Evolutionary conservation across 805 yeast species (phyloP).

Genomic region (Candida piceae): DNA sequence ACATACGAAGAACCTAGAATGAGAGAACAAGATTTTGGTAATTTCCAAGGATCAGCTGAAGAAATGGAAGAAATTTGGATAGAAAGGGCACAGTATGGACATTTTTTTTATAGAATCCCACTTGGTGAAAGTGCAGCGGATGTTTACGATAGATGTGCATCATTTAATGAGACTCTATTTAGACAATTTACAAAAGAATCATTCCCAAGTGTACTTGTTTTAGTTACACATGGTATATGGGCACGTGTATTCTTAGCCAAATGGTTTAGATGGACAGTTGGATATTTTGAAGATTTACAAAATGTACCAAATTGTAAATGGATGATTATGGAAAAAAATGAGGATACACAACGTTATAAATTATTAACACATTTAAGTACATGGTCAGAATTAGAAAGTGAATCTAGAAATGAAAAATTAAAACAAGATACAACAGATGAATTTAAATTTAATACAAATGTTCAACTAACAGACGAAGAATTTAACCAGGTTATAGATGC

Average conservation of each 20-base stretch:
- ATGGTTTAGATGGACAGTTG: conserved; percentile 93
- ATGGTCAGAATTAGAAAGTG: conserved; percentile 57
- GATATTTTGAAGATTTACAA: conserved; percentile 75
- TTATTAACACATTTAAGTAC: conserved; percentile 60
- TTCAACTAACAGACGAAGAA: conserved; percentile 20
- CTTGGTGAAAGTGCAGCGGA: conserved; percentile 96
- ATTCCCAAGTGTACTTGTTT: conserved; percentile 75
- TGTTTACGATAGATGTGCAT: conserved; percentile 85
- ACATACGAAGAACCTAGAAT: conserved; percentile 85
- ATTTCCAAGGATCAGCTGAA: conserved; percentile 72
- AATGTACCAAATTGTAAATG: conserved; percentile 85
- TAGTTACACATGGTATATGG: conserved; percentile 94
- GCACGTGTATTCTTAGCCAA: conserved; percentile 88
- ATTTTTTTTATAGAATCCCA: conserved; percentile 83
- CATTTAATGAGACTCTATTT: conserved; percentile 81
- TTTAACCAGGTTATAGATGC: conserved; percentile 30
- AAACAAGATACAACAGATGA: conserved; percentile 23
- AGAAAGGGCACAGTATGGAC: conserved; percentile 84
- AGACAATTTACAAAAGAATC: conserved; percentile 67
- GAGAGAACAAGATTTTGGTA: conserved; percentile 94
- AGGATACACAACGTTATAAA: conserved; percentile 43
- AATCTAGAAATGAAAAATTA: conserved; percentile 18
- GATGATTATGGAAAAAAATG: conserved; percentile 66
- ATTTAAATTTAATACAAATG: conserved; percentile 20
- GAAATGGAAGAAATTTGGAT: conserved; percentile 80